Evolutionary conservation across 106 monocot species (phyloP), one percentile per base, ranked within the genome.

Genomic region (Dendrobium chrysotoxum): DNA sequence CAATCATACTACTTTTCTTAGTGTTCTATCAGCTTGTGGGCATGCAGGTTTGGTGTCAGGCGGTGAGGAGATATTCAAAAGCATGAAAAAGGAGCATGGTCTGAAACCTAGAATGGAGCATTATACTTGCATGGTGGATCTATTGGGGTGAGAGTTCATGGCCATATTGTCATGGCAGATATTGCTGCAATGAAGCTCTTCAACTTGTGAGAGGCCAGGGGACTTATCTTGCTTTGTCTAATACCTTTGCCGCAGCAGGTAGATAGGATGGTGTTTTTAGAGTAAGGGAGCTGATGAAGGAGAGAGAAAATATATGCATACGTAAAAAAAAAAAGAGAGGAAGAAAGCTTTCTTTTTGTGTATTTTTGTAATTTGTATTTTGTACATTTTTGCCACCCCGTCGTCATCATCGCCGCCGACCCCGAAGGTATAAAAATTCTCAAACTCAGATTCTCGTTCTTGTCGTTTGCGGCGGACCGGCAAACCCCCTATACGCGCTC

Each of bases 141-240:
- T 95, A 7, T 70, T 99, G 74, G 98, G 98, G 1, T 54, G 98
- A 88, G 95, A 83, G 86, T 99, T 31, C 89, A 95, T 80, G 93
- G 92, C 28, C 84, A 99, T 79, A 75, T 88, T 21, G 81, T 87
- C n/a, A 86, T 95, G 87, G 95, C 98, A 11, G 81, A 82, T 40
- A 72, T 87, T 79, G 98, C 98, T 20, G 88, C 95, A 7, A 84
- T 83, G 46, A 91, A 95, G 83, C 79, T 95, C 16, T 93, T 99
- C 53, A 79, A 91, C 78, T 66, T 88, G 83, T 84, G 78, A 81
- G 54, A 93, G 95, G 28, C 91, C 98, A 3, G 98, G 98, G 35
- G 92, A n/a, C 98, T 68, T 99, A 99, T 82, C 79, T 99, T 84
- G 91, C 98, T 68, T 79, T 99, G 44, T 95, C 98, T 2, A 95